phyloP scores from a whole-genome alignment of 257 asterid species.

The Salvia rosmarinus region DNA sequence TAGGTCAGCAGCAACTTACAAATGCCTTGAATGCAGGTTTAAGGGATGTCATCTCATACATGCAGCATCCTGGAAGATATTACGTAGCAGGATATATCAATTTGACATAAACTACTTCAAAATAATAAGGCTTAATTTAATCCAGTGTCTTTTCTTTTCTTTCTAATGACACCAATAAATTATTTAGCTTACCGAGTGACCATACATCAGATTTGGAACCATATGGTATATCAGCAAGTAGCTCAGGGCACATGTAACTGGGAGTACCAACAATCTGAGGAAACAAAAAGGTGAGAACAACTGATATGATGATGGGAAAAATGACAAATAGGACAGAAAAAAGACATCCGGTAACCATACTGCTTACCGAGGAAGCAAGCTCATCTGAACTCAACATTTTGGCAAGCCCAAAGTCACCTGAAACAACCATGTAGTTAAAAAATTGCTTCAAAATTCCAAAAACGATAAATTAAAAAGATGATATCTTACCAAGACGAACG shows the following conservation, averaged over 20 bases:
- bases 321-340: slow-evolving; percentile 2
- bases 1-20: slow-evolving; percentile 59
- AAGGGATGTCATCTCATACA: slow-evolving; percentile 86
- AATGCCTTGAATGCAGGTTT: slow-evolving; percentile 98
- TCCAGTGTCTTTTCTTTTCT: neutral
- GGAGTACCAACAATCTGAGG: slow-evolving; percentile 93
- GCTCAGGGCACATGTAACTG: slow-evolving; percentile 98
- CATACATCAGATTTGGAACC: slow-evolving; percentile 94
- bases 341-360: slow-evolving; percentile 24
- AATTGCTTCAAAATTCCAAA: slow-evolving; percentile 26
- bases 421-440: slow-evolving; percentile 34
- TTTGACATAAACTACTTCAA: slow-evolving; percentile 17
- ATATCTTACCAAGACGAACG: slow-evolving; percentile 78
- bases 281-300: slow-evolving; percentile 26
- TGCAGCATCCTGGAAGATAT: slow-evolving; percentile 81
- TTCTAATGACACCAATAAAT: slow-evolving; percentile 10
- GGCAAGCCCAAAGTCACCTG: slow-evolving; percentile 98
- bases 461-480: slow-evolving; percentile 13
- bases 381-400: slow-evolving; percentile 84
- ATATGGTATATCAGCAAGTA: slow-evolving; percentile 92
- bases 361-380: slow-evolving; percentile 87
- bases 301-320: slow-evolving; percentile 29
- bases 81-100: slow-evolving; percentile 1
- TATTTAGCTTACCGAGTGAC: slow-evolving; percentile 74
- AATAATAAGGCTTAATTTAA: neutral